Conservation (phyloP, 2,329 filamentous ascomycete species). For the Phoma sp. region DNA sequence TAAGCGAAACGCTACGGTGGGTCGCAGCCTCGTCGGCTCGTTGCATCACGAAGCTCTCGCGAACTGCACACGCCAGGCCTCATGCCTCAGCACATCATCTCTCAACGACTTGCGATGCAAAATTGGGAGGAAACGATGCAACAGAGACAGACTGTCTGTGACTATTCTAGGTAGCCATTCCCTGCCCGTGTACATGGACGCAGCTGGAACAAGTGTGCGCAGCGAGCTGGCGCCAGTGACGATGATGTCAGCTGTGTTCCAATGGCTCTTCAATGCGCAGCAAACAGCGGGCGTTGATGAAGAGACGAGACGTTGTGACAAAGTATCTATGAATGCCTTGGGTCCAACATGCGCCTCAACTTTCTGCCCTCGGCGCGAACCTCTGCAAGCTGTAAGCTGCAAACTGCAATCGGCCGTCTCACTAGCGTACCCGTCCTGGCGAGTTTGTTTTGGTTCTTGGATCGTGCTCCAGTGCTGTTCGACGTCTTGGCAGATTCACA, state of each 20-base stretch:
- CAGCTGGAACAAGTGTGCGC: not conserved
- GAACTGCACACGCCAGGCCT: conserved; percentile 12
- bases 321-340: not conserved
- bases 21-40: conserved; percentile 16
- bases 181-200: not conserved
- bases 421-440: conserved; percentile 15
- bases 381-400: conserved; percentile 11
- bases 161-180: not conserved
- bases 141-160: not conserved
- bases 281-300: conserved; percentile 19
- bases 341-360: not conserved
- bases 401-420: conserved; percentile 3
- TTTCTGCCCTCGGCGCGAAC: not conserved
- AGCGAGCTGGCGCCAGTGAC: not conserved
- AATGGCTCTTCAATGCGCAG: conserved; percentile 13
- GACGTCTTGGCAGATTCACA: conserved; percentile 28
- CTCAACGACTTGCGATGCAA: not conserved
- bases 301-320: not conserved
- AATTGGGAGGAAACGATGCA: not conserved
- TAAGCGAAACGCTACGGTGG: conserved; percentile 17
- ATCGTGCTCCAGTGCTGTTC: conserved; percentile 22
- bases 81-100: not conserved
- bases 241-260: conserved; percentile 2
- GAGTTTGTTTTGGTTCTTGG: conserved; percentile 31
- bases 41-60: conserved; percentile 19